Evolutionary conservation across 2,329 filamentous ascomycete species (phyloP), one percentile per base, ranked within the genome.

Genomic region (Penicillium sp.): DNA sequence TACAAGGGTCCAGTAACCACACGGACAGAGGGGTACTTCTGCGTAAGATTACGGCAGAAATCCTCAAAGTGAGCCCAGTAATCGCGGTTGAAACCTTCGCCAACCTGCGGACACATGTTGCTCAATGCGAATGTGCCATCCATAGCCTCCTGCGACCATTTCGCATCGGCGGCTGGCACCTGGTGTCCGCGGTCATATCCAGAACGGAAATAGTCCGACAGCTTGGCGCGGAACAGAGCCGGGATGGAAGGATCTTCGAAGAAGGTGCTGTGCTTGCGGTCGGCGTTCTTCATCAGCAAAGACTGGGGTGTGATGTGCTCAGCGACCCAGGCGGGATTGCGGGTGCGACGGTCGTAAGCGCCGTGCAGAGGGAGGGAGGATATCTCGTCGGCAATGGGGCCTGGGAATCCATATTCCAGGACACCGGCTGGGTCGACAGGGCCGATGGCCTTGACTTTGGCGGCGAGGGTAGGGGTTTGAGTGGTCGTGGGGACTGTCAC

Each of bases 1-100:
- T 99, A 99, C 42, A 99, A 77, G 2, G 94, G 94, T 0, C 94
- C 94, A 0, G 94, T 99, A 53, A 97, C 90, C 64, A 97, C 88
- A 59, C 94, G 84, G 25, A 99, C 93, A 41, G 85, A 89, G 1
- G 93, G 92, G 71, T 97, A 99, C 51, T 80, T 82, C 45, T 80
- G 77, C 1, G 92, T 93, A 62, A 99, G 80, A 18, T 91, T 81
- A 9, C 94, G 85, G 77, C 93, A 97, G 70, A 97, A 99, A 70
- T 97, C 93, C 78, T 99, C 94, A 64, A 99, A 92, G 74, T 99
- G 94, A 35, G 94, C 89, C 94, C 94, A 99, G 83, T 99, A 99
- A 78, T 99, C 94, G 49, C 94, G 85, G 79, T 99, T 99, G 82
- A 99, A 99, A 56, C 94, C 94, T 71, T 97, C 91, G 63, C 94